Percentiles rank a stretch among this genome's conserved stretches.
Evolutionary conservation across 1,284 basidiomycete species (phyloP).

Genomic region (Entoloma clypeatum): DNA sequence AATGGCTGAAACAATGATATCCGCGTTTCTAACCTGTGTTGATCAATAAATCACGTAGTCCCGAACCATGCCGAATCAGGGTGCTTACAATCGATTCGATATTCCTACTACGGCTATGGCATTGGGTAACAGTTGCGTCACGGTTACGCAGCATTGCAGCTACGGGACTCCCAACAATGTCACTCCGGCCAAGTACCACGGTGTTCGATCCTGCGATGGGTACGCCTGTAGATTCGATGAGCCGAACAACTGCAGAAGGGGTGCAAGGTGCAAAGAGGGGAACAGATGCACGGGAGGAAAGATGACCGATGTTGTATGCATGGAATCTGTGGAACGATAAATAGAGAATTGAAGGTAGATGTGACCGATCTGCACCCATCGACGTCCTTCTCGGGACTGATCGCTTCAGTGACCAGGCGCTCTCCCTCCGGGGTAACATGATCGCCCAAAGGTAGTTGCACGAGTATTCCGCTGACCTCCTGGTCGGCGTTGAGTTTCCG

Average conservation of each 20-base stretch:
- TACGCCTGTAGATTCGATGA: constrained; percentile 84
- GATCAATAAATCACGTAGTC: constrained; percentile 11
- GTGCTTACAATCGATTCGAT: constrained; percentile 69
- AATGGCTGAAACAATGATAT: constrained; percentile 93
- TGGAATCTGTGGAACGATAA: constrained; percentile 70
- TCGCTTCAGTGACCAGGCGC: constrained; percentile 89
- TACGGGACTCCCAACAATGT: constrained; percentile 97
- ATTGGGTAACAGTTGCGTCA: constrained; percentile 97
- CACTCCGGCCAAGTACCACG: constrained; percentile 94
- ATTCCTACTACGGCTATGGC: constrained; percentile 88
- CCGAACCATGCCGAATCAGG: constrained; percentile 2
- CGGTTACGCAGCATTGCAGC: constrained; percentile 85
- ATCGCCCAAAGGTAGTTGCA: constrained; percentile 93
- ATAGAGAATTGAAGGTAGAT: constrained; percentile 13
- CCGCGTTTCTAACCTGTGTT: constrained; percentile 74
- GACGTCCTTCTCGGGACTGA: constrained; percentile 93
- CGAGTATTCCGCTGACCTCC: constrained; percentile 84
- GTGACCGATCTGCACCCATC: constrained; percentile 68
- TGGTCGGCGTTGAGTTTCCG: constrained; percentile 84
- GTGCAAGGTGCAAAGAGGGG: constrained; percentile 97
- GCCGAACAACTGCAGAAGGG: constrained; percentile 87
- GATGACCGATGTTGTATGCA: constrained; percentile 97
- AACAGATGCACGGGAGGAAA: constrained; percentile 86
- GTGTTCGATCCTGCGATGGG: constrained; percentile 75
- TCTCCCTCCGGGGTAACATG: constrained; percentile 85